These are phyloP conservation scores for Ustilago vetiveriae DNA, from an alignment of 1,284 basidiomycete genomes.

Conservation along the genomic window DNA sequence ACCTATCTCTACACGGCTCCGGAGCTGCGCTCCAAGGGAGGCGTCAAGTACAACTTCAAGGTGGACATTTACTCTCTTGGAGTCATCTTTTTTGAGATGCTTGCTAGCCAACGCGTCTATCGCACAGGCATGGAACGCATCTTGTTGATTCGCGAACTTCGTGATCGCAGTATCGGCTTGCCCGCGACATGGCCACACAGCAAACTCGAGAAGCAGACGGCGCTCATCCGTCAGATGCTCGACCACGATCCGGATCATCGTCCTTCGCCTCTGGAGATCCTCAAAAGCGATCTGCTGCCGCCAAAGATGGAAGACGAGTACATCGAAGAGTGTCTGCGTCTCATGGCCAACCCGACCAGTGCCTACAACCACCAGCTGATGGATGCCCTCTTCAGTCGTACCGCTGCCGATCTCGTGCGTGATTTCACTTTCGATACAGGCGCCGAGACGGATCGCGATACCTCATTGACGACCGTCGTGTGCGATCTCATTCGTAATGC, in stretches of 20 bases:
- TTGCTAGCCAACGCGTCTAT: constrained; percentile 75
- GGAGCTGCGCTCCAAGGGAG: constrained; percentile 68
- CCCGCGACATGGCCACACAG: constrained; percentile 76
- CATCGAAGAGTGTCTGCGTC: constrained; percentile 79
- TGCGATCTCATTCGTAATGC: constrained; percentile 79
- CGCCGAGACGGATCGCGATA: constrained; percentile 76
- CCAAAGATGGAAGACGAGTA: constrained; percentile 82
- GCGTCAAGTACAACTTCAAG: constrained; percentile 77
- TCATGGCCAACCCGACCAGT: constrained; percentile 74
- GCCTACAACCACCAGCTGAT: constrained; percentile 59
- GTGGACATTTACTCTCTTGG: constrained; percentile 94
- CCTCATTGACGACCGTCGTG: constrained; percentile 79
- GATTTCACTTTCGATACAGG: constrained; percentile 83
- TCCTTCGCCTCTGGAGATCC: constrained; percentile 84
- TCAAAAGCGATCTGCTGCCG: constrained; percentile 80
- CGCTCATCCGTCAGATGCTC: constrained; percentile 82
- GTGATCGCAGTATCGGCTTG: constrained; percentile 79
- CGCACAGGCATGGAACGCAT: constrained; percentile 88
- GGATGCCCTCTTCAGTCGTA: constrained; percentile 50
- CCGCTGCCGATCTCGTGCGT: constrained; percentile 74
- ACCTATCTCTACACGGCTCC: constrained; percentile 93
- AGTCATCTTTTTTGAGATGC: constrained; percentile 98
- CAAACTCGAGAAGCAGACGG: constrained; percentile 71
- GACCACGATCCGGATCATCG: constrained; percentile 84
- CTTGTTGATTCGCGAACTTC: constrained; percentile 79